Evolutionary conservation across 2,329 filamentous ascomycete genomes (phyloP), one percentile per base, ranked within the genome.

Genomic region (Trichoderma harzianum): DNA sequence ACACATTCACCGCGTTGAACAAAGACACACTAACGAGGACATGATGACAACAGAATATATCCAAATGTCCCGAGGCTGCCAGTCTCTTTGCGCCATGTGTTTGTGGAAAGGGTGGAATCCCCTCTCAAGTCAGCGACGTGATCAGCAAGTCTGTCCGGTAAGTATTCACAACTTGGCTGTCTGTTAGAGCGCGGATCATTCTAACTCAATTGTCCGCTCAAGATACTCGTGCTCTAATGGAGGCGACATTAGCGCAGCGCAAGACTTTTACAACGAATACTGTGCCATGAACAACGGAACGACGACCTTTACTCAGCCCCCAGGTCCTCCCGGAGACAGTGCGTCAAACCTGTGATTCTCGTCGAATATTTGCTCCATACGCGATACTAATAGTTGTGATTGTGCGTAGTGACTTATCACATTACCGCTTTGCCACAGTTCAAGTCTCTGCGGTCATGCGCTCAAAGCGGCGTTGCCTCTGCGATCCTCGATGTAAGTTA

Each of bases 291-390:
- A 83, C 58, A 74, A 82, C 14, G 87, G 86, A 69, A 87, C 84
- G 0, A 84, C 85, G 0, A 81, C 79, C 0, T 88, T 89, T 73
- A 85, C 86, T 1, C 74, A 77, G 5, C 82, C 85, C 1, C 78
- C 82, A 0, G 76, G 80, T 32, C 86, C 86, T 7, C 85, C 86
- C 0, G 87, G 87, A 57, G 82, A 87, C 72, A 86, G 85, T 87
- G 75, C 73, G 85, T 82, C 34, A 39, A 28, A 21, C 32, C n/a
- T 30, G 16, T 7, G 8, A 43, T 30, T 11, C 18, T 18, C 11
- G 11, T 21, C 26, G 4, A 16, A 21, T 32, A 24, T 7, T 2
- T 30, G 12, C 12, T 39, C 10, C 10, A 6, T 6, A 28, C 5
- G 7, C 6, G 18, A 28, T 18, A 72, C 76, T 16, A 24, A 86